These are phyloP conservation scores for Penicillium salamii DNA, from an alignment of 495 filamentous ascomycete genomes.

Conservation along the genomic window DNA sequence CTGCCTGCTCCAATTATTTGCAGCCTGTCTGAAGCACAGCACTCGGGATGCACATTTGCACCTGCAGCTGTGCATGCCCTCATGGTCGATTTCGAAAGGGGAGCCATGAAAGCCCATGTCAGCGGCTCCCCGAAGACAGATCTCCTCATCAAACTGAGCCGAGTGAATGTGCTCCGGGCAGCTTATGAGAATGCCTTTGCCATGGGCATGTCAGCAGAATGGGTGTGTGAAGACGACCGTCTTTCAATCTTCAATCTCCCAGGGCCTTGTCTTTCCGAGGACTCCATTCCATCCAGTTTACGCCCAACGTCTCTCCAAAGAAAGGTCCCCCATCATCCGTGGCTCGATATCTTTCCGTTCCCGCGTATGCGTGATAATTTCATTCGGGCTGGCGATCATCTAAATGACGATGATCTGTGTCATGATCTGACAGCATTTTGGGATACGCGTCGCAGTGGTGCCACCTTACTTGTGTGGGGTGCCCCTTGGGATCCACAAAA, in stretches of 20 bases:
- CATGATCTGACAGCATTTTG: conserved; percentile 27
- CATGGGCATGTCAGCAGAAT: conserved; percentile 16
- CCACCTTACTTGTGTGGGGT: conserved; percentile 43
- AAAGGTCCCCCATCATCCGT: conserved; percentile 26
- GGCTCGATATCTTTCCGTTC: conserved; percentile 34
- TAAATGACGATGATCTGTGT: conserved; percentile 24
- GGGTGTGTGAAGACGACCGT: conserved; percentile 17
- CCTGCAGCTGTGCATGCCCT: too few relatives aligned
- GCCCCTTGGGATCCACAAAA: conserved; percentile 35
- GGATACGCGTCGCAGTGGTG: conserved; percentile 12
- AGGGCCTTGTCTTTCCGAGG: conserved; percentile 10
- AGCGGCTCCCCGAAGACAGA: conserved; percentile 12
- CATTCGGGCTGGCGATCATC: conserved; percentile 15
- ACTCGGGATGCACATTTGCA: too few relatives aligned
- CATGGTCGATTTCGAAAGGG: too few relatives aligned
- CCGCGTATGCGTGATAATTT: conserved; percentile 28
- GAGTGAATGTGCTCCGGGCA: conserved; percentile 20
- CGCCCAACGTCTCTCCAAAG: conserved; percentile 22
- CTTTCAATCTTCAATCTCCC: conserved; percentile 26
- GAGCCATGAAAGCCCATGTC: conserved; percentile 4
- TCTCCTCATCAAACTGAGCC: conserved; percentile 13
- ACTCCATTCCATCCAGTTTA: conserved; percentile 20
- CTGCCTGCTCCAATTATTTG: too few relatives aligned
- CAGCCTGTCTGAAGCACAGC: too few relatives aligned
- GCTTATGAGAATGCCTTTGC: conserved; percentile 15